Evolutionary conservation across 768 basidiomycete genomes (phyloP).

Genomic region (Leccinum broughii): DNA sequence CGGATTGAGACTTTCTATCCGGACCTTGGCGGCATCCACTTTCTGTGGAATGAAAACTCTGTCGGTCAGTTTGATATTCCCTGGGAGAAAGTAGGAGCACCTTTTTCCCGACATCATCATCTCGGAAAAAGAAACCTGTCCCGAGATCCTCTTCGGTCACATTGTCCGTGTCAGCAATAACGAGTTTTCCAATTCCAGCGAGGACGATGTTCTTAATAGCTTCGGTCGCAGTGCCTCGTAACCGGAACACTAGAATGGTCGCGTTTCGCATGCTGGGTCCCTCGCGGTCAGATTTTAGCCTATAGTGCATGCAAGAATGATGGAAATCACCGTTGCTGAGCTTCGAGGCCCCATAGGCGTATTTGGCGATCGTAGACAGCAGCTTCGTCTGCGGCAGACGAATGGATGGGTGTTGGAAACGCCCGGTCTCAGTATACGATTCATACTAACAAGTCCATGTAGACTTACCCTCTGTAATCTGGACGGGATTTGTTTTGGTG

Average conservation of each 20-base stretch:
- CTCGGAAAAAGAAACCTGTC: slow-evolving; percentile 90
- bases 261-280: slow-evolving; percentile 85
- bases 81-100: slow-evolving; percentile 45
- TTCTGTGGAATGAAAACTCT: slow-evolving; percentile 50
- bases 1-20: slow-evolving; percentile 90
- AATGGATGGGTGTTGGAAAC: background rate
- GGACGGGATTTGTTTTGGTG: slow-evolving; percentile 39
- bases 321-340: slow-evolving; percentile 79
- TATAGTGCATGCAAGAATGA: background rate
- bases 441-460: background rate
- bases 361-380: slow-evolving; percentile 97
- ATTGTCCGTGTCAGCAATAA: slow-evolving; percentile 76
- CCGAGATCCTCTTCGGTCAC: slow-evolving; percentile 88
- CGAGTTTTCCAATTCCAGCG: slow-evolving; percentile 88
- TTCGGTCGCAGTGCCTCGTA: slow-evolving; percentile 87
- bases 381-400: slow-evolving; percentile 49
- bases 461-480: slow-evolving; percentile 66
- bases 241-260: slow-evolving; percentile 77
- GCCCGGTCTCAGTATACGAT: slow-evolving; percentile 2
- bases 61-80: slow-evolving; percentile 40
- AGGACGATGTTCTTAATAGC: slow-evolving; percentile 97
- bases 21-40: slow-evolving; percentile 78
- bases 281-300: slow-evolving; percentile 12
- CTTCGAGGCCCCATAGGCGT: slow-evolving; percentile 96
- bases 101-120: slow-evolving; percentile 89